phyloP scores from a whole-genome alignment of 192 early-diverging fungal species.

The Coemansia sp. region DNA sequence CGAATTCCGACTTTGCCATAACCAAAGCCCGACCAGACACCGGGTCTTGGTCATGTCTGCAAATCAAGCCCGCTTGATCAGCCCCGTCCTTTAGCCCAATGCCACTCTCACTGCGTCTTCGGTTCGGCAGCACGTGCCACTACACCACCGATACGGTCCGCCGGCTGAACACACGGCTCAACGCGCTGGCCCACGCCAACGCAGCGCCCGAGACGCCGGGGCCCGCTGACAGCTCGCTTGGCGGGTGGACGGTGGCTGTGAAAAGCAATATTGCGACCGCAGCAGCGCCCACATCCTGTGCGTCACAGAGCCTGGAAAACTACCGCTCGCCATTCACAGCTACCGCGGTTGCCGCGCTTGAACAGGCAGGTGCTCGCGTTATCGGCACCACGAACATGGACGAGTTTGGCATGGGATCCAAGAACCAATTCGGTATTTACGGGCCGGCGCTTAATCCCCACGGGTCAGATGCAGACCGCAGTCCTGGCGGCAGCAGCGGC shows the following conservation, averaged over 20 bases:
- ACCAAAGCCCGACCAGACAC: too few species aligned
- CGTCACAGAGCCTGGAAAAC: conserved; percentile 64
- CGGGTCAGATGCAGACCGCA: neutral
- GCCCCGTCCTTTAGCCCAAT: too few species aligned
- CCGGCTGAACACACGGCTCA: conserved; percentile 18
- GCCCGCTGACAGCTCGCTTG: conserved; percentile 39
- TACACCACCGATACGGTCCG: conserved; percentile 3
- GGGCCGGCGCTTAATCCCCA: conserved; percentile 34
- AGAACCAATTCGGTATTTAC: conserved; percentile 26
- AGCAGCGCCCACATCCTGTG: conserved; percentile 66
- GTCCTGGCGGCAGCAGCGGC: conserved; percentile 86
- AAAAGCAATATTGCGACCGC: conserved; percentile 79
- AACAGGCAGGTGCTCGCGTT: conserved; percentile 60
- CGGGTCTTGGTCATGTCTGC: too few species aligned
- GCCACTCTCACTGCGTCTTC: too few species aligned
- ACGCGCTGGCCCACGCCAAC: conserved; percentile 8
- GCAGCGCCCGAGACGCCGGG: neutral
- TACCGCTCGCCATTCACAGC: conserved; percentile 52
- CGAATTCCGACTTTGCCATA: neutral
- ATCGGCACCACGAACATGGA: conserved; percentile 90
- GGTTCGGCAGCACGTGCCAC: neutral
- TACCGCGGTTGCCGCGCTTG: conserved; percentile 63
- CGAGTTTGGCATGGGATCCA: conserved; percentile 93
- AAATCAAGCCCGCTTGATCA: too few species aligned
- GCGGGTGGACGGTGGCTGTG: conserved; percentile 65